Base-by-base conservation (phyloP, 2,329 filamentous ascomycete genomes). In the Clarireedia monteithiana region DNA sequence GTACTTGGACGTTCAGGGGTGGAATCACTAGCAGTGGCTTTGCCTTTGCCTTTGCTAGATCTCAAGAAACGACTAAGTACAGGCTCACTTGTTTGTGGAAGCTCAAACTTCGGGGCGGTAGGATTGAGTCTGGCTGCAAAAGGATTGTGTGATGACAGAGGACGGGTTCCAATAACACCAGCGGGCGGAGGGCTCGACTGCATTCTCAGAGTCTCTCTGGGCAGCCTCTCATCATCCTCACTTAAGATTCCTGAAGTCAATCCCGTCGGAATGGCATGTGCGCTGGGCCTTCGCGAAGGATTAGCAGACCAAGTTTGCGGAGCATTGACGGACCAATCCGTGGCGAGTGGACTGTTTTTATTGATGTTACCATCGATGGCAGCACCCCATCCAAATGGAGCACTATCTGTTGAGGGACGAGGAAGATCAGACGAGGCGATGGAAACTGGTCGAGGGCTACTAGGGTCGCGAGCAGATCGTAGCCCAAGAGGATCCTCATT, bases 91-190 rank as follows among this genome's bases (percentile, higher is more conserved):
- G 36, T 27, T 45, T 50, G 53, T 30, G 53, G 38, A 15, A 45
- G 47, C 71, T 87, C 92, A 69, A 97, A 97, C 0, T 87, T 89
- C 7, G 91, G 91, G 0, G 92, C 94, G 6, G 89, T 82, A 6
- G 94, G 94, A 65, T 99, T 97, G 27, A 97, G 78, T 63, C 80
- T 78, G 48, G 83, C 65, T 71, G 84, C 75, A 42, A 76, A 67
- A 52, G 73, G 63, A 65, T 70, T 69, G 67, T 85, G 74, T 66
- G 77, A 75, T 12, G 67, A 68, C 17, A 60, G 47, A 12, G 87
- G 89, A 3, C 85, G 84, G 48, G 89, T 95, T 24, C 92, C 92
- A 62, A 97, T 96, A 0, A 86, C 79, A 23, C 83, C 83, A 2
- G 86, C 79, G 46, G 52, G 45, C 53, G 78, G 81, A 5, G 80